Percentiles rank a stretch among this genome's conserved stretches.
These are phyloP conservation scores for Quercus tomentella DNA, from an alignment of 331 rosid genomes.

Conservation along the genomic window DNA sequence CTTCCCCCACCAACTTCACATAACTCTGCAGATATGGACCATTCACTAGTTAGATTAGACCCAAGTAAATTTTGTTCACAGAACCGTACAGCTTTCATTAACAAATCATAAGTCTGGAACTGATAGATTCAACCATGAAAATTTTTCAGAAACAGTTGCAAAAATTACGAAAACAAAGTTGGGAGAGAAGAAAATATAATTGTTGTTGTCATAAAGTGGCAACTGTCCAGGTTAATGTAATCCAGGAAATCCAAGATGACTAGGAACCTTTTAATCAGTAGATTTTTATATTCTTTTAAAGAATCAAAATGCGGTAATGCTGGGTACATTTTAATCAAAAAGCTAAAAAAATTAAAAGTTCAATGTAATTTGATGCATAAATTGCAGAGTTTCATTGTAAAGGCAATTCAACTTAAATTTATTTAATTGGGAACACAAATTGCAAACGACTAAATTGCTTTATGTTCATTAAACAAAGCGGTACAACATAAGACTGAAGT, in stretches of 20 bases:
- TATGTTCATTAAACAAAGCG: not conserved
- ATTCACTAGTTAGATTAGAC: not conserved
- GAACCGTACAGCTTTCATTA: not conserved
- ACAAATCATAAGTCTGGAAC: not conserved
- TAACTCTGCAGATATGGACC: conserved; percentile 44
- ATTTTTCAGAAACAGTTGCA: not conserved
- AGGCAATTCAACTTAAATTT: not conserved
- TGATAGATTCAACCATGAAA: not conserved
- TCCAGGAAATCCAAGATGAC: not conserved
- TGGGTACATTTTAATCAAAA: not conserved
- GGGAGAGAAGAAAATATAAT: not conserved
- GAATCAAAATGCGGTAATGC: not conserved
- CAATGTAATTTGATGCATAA: not conserved
- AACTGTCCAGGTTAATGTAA: not conserved
- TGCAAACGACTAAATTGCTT: not conserved
- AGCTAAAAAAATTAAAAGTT: not conserved
- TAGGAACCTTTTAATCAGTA: not conserved
- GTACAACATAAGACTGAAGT: not conserved
- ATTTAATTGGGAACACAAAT: not conserved
- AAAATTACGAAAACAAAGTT: not conserved
- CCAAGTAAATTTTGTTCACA: not conserved
- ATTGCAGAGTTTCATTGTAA: not conserved
- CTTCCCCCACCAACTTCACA: conserved; percentile 36
- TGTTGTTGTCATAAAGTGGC: not conserved
- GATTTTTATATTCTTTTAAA: not conserved